Conservation (phyloP, 2,329 filamentous ascomycete genomes). For the Colletotrichum agaves region DNA sequence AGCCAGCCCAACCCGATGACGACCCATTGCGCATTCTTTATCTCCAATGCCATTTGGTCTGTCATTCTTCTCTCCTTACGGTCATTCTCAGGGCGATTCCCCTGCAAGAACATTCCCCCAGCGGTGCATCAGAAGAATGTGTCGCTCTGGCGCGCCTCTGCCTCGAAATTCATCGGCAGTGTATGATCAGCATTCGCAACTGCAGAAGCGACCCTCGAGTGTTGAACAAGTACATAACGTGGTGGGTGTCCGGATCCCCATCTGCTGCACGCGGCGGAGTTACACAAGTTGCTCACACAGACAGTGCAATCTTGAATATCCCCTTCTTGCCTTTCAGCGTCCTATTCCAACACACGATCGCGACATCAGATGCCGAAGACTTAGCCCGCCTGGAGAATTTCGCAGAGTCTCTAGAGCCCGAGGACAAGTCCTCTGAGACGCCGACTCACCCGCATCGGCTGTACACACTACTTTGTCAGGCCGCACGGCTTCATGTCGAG, state of each 20-base stretch:
- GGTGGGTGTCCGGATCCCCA: constrained; percentile 36
- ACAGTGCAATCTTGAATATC: constrained; percentile 48
- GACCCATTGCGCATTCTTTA: constrained; percentile 45
- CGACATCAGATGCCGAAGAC: constrained; percentile 41
- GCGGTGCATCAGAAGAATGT: constrained; percentile 43
- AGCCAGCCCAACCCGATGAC: not conserved
- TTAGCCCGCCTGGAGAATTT: constrained; percentile 45
- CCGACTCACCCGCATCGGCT: constrained; percentile 47
- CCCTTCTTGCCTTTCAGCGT: constrained; percentile 53
- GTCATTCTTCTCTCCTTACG: constrained; percentile 47
- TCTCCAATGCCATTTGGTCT: constrained; percentile 48
- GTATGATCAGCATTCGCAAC: constrained; percentile 42
- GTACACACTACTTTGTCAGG: constrained; percentile 48
- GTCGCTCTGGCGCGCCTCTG: constrained; percentile 46
- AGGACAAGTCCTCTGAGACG: constrained; percentile 33
- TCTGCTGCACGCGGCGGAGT: no score
- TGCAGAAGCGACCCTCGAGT: constrained; percentile 43
- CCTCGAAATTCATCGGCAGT: constrained; percentile 48
- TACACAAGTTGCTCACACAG: not conserved
- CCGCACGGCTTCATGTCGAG: constrained; percentile 45
- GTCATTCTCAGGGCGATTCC: constrained; percentile 46
- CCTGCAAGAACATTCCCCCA: constrained; percentile 9
- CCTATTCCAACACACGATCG: constrained; percentile 46
- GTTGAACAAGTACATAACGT: constrained; percentile 50
- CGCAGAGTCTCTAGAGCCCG: constrained; percentile 44